phyloP scores from a whole-genome alignment of 1,284 basidiomycete species.

The Boletus holoroseus region DNA sequence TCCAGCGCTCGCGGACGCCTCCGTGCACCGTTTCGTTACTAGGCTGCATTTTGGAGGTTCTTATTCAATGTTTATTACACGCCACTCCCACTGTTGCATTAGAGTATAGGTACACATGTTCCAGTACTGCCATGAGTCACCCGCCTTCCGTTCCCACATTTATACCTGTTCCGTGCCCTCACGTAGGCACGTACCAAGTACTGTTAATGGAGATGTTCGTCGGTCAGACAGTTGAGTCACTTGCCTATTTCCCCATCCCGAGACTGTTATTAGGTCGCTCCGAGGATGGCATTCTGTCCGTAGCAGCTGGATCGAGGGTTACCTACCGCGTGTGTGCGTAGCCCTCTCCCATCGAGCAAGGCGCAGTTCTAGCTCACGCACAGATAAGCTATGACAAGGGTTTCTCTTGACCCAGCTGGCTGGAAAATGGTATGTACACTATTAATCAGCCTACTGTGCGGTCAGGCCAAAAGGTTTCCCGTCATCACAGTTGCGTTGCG shows the following conservation, averaged over 20 bases:
- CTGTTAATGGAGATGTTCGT: constrained; percentile 7
- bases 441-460: neutral
- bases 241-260: neutral
- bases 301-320: neutral
- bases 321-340: neutral
- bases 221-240: neutral
- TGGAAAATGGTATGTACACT: neutral
- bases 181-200: constrained; percentile 1
- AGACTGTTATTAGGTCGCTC: neutral
- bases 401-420: neutral
- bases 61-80: constrained; percentile 27
- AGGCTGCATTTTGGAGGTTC: constrained; percentile 9
- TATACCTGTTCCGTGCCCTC: constrained; percentile 5
- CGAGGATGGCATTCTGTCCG: neutral
- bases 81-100: constrained; percentile 18
- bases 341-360: too few relatives aligned
- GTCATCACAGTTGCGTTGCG: neutral
- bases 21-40: neutral
- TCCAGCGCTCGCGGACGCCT: neutral
- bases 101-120: constrained; percentile 17
- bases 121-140: constrained; percentile 13
- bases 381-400: neutral
- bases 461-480: neutral
- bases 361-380: too few relatives aligned
- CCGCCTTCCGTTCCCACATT: neutral